Conservation (phyloP, 768 basidiomycete genomes). For the Suillus occidentalis region DNA sequence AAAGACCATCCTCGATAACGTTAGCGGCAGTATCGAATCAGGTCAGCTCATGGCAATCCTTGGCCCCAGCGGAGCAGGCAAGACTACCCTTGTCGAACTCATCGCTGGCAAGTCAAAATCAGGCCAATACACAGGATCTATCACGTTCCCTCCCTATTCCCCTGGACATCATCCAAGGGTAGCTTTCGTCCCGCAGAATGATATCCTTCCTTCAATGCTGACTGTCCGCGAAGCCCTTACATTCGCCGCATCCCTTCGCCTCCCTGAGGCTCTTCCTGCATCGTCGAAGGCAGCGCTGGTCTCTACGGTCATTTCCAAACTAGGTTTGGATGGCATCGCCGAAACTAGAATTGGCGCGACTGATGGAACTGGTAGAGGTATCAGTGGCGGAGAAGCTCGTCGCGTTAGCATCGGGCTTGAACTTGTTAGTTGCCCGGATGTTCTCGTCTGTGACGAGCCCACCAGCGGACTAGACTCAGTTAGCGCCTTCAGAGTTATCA, state of each 20-base stretch:
- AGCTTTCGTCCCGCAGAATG: constrained; percentile 87
- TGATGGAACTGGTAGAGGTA: constrained; percentile 73
- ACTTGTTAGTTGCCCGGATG: constrained; percentile 80
- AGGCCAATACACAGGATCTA: constrained; percentile 64
- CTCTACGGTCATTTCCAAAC: constrained; percentile 66
- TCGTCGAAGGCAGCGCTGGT: constrained; percentile 69
- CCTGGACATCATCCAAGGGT: constrained; percentile 49
- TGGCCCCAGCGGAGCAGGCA: constrained; percentile 92
- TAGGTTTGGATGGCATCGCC: constrained; percentile 71
- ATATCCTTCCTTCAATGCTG: constrained; percentile 76
- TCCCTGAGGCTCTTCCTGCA: constrained; percentile 70
- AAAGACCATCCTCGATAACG: constrained; percentile 68
- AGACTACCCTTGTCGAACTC: constrained; percentile 89
- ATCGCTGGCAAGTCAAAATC: constrained; percentile 82
- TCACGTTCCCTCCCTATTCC: constrained; percentile 50
- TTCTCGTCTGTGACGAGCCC: constrained; percentile 88
- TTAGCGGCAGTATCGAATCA: constrained; percentile 69
- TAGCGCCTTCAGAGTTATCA: constrained; percentile 78
- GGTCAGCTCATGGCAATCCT: constrained; percentile 91
- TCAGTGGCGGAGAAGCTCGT: constrained; percentile 90
- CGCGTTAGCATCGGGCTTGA: constrained; percentile 90
- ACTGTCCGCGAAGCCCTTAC: constrained; percentile 80
- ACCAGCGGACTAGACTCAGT: constrained; percentile 84
- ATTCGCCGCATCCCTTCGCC: constrained; percentile 82
- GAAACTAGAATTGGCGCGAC: constrained; percentile 67